Evolutionary conservation across 805 yeast species (phyloP), one percentile per base, ranked within the genome.

Genomic region (Schwanniomyces yamadae): DNA sequence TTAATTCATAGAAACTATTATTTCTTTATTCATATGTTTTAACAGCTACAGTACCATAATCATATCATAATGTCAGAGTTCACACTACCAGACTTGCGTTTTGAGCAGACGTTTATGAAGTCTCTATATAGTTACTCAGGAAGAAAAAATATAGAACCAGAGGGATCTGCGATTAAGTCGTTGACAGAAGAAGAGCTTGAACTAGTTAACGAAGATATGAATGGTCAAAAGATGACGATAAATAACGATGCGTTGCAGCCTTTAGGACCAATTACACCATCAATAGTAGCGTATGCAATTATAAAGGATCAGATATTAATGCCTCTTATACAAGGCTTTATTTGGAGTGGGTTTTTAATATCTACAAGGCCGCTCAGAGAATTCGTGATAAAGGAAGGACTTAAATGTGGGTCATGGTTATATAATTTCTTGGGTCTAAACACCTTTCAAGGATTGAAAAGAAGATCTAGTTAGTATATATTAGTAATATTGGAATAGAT

Each of bases 31-130:
- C n/a, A n/a, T n/a, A n/a, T n/a, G n/a, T n/a, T n/a, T n/a, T n/a
- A n/a, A n/a, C n/a, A n/a, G n/a, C n/a, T n/a, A n/a, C n/a, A n/a
- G n/a, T n/a, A n/a, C n/a, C n/a, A n/a, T n/a, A n/a, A n/a, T n/a
- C 4, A 28, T 19, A n/a, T 9, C 12, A 22, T 10, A 19, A 27
- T 30, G 21, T 19, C 28, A 5, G 31, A 31, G 12, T 20, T 59
- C 5, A 45, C 57, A 10, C 44, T 71, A 3, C 90, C 90, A 1
- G 91, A 84, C 47, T 58, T 83, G 16, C 64, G 91, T 29, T 82
- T 81, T 48, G 86, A 81, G 48, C 73, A 79, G 37, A 63, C 84
- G 2, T 83, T 83, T 52, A 54, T 66, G 43, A 55, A 49, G 34
- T 54, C 52, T 17, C 52, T 68, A 20, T 40, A 51, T 23, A 38